phyloP scores from a whole-genome alignment of 1,284 basidiomycete genomes.

The Chondrostereum purpureum region DNA sequence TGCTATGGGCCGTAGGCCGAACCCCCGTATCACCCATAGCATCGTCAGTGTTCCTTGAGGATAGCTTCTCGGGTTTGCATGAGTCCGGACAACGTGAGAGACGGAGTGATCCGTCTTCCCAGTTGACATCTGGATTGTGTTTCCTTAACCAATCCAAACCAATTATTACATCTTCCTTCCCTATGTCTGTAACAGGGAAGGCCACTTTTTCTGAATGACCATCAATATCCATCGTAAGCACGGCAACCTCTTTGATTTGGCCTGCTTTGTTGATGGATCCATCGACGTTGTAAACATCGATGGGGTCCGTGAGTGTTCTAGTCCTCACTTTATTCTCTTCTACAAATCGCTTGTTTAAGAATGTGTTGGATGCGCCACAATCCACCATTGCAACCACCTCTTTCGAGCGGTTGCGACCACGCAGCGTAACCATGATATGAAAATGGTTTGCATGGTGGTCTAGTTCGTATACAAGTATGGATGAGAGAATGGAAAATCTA shows the following conservation, averaged over 20 bases:
- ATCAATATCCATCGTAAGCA: conserved; percentile 1
- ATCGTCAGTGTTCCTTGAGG: too few relatives aligned
- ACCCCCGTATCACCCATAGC: too few relatives aligned
- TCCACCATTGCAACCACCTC: too few relatives aligned
- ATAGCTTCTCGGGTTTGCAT: too few relatives aligned
- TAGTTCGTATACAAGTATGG: neutral
- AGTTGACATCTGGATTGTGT: neutral
- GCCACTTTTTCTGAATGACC: neutral
- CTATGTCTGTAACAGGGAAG: neutral
- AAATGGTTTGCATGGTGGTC: neutral
- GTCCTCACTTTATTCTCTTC: conserved; percentile 5
- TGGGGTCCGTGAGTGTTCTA: conserved; percentile 7
- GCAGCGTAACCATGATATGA: too few relatives aligned
- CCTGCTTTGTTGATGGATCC: conserved; percentile 6
- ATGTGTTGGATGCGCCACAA: neutral
- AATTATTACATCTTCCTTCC: neutral
- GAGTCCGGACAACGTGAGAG: too few relatives aligned
- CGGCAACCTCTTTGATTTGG: conserved; percentile 5
- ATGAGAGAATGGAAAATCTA: neutral
- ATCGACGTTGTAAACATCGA: conserved; percentile 9
- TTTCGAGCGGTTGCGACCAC: too few relatives aligned
- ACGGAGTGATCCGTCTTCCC: too few relatives aligned
- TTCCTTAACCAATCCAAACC: neutral
- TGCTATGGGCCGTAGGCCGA: too few relatives aligned
- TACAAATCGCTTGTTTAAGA: neutral